These are phyloP conservation scores for Aspergillus sp. DNA, from an alignment of 2,329 filamentous ascomycete genomes.

Conservation along the genomic window DNA sequence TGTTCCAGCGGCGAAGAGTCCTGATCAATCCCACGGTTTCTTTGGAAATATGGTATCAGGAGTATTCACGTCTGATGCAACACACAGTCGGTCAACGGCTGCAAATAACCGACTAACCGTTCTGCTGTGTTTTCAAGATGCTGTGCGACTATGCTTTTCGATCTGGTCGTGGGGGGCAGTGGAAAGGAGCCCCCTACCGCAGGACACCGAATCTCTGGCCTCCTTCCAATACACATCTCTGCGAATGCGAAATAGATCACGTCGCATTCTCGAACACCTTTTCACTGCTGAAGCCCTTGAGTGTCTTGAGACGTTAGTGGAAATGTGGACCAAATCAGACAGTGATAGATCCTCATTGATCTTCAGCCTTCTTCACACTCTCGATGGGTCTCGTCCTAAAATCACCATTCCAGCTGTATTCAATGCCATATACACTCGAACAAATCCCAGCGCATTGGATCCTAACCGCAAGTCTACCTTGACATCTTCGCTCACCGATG, in stretches of 20 bases:
- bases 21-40: slow-evolving; percentile 80
- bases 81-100: slow-evolving; percentile 75
- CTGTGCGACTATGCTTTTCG: slow-evolving; percentile 82
- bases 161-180: slow-evolving; percentile 91
- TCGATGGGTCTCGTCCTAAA: slow-evolving; percentile 87
- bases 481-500: slow-evolving; percentile 78
- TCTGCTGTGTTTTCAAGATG: slow-evolving; percentile 93
- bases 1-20: slow-evolving; percentile 67
- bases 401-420: slow-evolving; percentile 92
- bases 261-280: slow-evolving; percentile 85
- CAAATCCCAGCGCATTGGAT: slow-evolving; percentile 78
- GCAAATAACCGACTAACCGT: slow-evolving; percentile 93
- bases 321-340: slow-evolving; percentile 67
- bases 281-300: slow-evolving; percentile 91
- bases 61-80: slow-evolving; percentile 76
- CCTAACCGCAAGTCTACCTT: slow-evolving; percentile 79
- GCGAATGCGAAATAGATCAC: slow-evolving; percentile 83
- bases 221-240: slow-evolving; percentile 90
- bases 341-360: slow-evolving; percentile 60
- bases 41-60: slow-evolving; percentile 94
- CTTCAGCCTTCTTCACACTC: slow-evolving; percentile 81
- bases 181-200: slow-evolving; percentile 40
- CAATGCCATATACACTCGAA: slow-evolving; percentile 92
- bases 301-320: slow-evolving; percentile 85
- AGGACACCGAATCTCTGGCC: slow-evolving; percentile 67